Evolutionary conservation across 257 asterid species (phyloP).

Genomic region (Nicotiana benthamiana): DNA sequence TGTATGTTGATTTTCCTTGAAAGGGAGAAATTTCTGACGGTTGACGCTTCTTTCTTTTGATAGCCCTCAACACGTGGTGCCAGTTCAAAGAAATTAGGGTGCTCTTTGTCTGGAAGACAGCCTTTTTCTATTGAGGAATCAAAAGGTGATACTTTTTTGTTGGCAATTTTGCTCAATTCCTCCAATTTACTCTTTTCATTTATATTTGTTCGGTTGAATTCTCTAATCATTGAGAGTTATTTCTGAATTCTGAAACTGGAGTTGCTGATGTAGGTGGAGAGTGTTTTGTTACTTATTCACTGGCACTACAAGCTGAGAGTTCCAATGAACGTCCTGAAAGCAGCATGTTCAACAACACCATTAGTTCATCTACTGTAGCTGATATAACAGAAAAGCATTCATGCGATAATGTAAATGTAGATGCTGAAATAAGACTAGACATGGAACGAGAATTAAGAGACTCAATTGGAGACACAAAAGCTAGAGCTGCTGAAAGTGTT

Average conservation of each 20-base stretch:
- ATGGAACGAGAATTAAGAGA: not conserved
- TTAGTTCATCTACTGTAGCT: not conserved
- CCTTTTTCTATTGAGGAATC: slow-evolving; percentile 13
- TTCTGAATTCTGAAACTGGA: slow-evolving; percentile 2
- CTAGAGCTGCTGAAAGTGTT: not conserved
- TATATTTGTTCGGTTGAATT: not conserved
- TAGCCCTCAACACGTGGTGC: slow-evolving; percentile 33
- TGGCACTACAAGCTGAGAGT: slow-evolving; percentile 19
- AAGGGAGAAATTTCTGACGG: slow-evolving; percentile 1
- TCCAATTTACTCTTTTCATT: not conserved
- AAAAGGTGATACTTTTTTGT: slow-evolving; percentile 22
- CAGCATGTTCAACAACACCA: not conserved
- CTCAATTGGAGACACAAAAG: not conserved
- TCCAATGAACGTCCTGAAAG: slow-evolving; percentile 11
- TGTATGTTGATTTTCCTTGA: not conserved
- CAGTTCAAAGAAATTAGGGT: slow-evolving; percentile 16
- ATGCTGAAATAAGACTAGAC: not conserved
- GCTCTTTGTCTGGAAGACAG: slow-evolving; percentile 9
- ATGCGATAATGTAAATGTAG: slow-evolving; percentile 7
- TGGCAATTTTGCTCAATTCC: not conserved
- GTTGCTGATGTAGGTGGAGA: slow-evolving; percentile 26
- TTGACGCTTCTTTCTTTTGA: slow-evolving; percentile 14
- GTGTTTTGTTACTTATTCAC: slow-evolving; percentile 9
- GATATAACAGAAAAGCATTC: not conserved
- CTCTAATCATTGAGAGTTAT: not conserved